A percentile compares a stretch with the other conserved stretches of the same genome.
phyloP scores from a whole-genome alignment of 179 eudicot genomes.

The Pouteria campechiana region DNA sequence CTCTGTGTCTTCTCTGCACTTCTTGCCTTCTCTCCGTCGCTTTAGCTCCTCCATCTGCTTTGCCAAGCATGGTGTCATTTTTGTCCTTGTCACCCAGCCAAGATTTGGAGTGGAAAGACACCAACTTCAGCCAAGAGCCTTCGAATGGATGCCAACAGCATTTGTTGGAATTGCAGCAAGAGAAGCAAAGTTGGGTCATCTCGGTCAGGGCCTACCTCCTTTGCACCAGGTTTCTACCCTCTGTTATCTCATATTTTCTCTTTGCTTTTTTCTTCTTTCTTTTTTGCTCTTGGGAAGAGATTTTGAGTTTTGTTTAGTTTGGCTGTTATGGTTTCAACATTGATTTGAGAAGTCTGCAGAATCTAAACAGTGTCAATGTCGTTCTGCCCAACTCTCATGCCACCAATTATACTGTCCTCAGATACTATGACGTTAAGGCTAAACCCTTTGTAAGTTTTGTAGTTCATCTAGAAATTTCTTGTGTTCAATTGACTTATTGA shows the following conservation, averaged over 20 bases:
- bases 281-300: background rate
- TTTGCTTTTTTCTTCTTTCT: background rate
- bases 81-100: too few species aligned
- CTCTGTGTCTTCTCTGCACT: too few species aligned
- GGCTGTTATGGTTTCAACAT: constrained; percentile 30
- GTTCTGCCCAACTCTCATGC: constrained; percentile 63
- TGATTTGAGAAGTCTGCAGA: constrained; percentile 66
- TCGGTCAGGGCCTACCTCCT: constrained; percentile 71
- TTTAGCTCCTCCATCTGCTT: too few species aligned
- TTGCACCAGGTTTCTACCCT: constrained; percentile 53
- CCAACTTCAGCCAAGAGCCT: too few species aligned
- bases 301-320: background rate
- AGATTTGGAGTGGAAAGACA: too few species aligned
- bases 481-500: background rate
- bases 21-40: too few species aligned
- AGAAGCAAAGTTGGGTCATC: too few species aligned
- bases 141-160: too few species aligned
- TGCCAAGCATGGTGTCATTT: too few species aligned
- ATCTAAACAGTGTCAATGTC: constrained; percentile 42
- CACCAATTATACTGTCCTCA: constrained; percentile 68
- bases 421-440: constrained; percentile 46
- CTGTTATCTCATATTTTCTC: background rate
- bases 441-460: constrained; percentile 41
- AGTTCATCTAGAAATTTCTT: background rate
- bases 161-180: too few species aligned